phyloP scores from a whole-genome alignment of 2,329 filamentous ascomycete species.

The Colletotrichum ledebouriae region DNA sequence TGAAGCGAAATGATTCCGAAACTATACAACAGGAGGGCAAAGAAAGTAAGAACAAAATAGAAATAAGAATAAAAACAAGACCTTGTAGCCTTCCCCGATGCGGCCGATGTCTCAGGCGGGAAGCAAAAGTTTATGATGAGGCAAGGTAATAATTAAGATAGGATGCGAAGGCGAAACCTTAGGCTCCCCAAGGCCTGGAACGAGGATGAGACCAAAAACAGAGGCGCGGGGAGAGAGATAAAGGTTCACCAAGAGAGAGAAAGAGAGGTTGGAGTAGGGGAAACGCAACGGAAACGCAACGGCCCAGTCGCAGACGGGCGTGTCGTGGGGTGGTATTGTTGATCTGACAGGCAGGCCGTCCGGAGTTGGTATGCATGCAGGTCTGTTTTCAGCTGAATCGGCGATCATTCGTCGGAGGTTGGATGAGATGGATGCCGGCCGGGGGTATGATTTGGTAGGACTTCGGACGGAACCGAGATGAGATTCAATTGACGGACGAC shows the following conservation, averaged over 20 bases:
- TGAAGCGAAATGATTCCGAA: constrained; percentile 12
- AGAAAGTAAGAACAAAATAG: background rate
- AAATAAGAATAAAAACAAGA: constrained; percentile 2
- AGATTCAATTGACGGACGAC: background rate
- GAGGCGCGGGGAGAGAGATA: background rate
- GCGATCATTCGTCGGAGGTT: constrained; percentile 17
- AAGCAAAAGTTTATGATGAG: constrained; percentile 23
- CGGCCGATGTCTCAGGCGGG: constrained; percentile 38
- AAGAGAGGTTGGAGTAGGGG: background rate
- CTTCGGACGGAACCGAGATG: background rate
- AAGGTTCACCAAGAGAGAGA: too few relatives aligned
- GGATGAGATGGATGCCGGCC: background rate
- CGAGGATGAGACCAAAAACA: constrained; percentile 12
- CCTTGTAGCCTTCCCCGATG: constrained; percentile 20
- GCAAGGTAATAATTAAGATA: constrained; percentile 7
- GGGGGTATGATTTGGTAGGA: background rate
- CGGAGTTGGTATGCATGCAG: constrained; percentile 10
- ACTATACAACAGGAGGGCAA: constrained; percentile 2
- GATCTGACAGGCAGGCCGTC: constrained; percentile 8
- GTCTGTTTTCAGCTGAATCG: constrained; percentile 25
- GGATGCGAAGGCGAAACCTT: constrained; percentile 6
- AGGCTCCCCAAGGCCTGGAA: constrained; percentile 5
- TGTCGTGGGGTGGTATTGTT: constrained; percentile 2
- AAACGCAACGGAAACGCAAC: background rate
- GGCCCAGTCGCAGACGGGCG: constrained; percentile 22